phyloP scores from a whole-genome alignment of 2,329 filamentous ascomycete species.

The Dryadomyces sulphureus region DNA sequence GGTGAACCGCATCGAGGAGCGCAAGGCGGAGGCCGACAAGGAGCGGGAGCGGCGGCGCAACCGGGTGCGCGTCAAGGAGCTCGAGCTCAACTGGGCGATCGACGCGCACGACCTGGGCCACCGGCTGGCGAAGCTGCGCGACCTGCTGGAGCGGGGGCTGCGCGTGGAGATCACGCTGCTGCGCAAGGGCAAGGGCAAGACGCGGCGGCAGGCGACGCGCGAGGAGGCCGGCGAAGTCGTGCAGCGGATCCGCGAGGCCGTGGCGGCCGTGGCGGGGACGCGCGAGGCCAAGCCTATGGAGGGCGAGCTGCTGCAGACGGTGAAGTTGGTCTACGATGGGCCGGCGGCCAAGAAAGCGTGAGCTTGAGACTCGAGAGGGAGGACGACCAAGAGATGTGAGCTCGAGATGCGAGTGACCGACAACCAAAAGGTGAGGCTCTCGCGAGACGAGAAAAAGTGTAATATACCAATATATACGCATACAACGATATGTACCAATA shows the following conservation, averaged over 20 bases:
- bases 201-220: slow-evolving; percentile 38
- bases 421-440: neutral
- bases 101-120: slow-evolving; percentile 59
- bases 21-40: slow-evolving; percentile 26
- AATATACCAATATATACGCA: neutral
- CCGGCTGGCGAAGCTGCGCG: slow-evolving; percentile 48
- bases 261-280: slow-evolving; percentile 19
- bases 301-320: slow-evolving; percentile 24
- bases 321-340: slow-evolving; percentile 25
- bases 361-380: no score
- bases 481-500: neutral
- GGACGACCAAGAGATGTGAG: neutral
- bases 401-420: no score
- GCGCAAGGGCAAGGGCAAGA: slow-evolving; percentile 47
- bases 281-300: slow-evolving; percentile 26
- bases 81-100: slow-evolving; percentile 90
- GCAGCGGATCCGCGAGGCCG: slow-evolving; percentile 19
- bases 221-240: slow-evolving; percentile 49
- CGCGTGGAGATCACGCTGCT: slow-evolving; percentile 61
- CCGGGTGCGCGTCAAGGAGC: slow-evolving; percentile 44
- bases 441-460: neutral
- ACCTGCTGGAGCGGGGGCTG: slow-evolving; percentile 60
- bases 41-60: slow-evolving; percentile 24
- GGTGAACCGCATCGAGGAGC: slow-evolving; percentile 39
- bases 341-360: slow-evolving; percentile 6